Evolutionary conservation across 345 rosid genomes (phyloP).

Genomic region (Salix udensis): DNA sequence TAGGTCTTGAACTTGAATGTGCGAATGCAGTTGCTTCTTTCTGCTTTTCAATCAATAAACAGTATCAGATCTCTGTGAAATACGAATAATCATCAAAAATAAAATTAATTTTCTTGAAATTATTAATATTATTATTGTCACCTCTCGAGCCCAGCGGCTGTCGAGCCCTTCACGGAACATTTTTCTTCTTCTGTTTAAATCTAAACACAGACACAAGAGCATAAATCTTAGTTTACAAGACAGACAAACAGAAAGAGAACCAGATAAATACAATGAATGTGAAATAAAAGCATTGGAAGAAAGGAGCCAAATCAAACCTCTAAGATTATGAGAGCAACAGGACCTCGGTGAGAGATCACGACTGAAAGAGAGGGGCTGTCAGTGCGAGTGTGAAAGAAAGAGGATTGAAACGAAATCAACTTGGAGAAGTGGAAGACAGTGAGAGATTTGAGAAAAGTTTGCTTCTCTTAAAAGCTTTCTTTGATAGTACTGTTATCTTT

Average conservation of each 20-base stretch:
- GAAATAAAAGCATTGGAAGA: background rate
- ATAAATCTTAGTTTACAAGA: background rate
- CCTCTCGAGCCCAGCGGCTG: slow-evolving; percentile 51
- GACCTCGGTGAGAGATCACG: background rate
- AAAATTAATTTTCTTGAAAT: too few relatives aligned
- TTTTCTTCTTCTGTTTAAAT: background rate
- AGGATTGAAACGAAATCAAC: slow-evolving; percentile 18
- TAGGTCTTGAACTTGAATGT: slow-evolving; percentile 34
- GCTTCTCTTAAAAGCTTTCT: slow-evolving; percentile 23
- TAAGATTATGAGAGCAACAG: slow-evolving; percentile 6
- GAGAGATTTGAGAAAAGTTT: slow-evolving; percentile 13
- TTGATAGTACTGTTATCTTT: background rate
- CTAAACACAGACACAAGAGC: background rate
- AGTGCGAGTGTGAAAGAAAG: background rate
- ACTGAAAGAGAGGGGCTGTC: background rate
- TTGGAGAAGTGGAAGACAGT: slow-evolving; percentile 6
- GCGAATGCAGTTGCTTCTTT: slow-evolving; percentile 39
- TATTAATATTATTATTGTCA: background rate
- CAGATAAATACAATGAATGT: background rate
- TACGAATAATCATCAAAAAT: background rate
- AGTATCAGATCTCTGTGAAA: background rate
- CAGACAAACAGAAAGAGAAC: background rate
- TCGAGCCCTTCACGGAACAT: slow-evolving; percentile 59
- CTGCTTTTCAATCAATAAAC: background rate
- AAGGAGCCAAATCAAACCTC: slow-evolving; percentile 13